Evolutionary conservation across 805 yeast genomes (phyloP), one percentile per base, ranked within the genome.

Genomic region (Monosporozyma aerobia): DNA sequence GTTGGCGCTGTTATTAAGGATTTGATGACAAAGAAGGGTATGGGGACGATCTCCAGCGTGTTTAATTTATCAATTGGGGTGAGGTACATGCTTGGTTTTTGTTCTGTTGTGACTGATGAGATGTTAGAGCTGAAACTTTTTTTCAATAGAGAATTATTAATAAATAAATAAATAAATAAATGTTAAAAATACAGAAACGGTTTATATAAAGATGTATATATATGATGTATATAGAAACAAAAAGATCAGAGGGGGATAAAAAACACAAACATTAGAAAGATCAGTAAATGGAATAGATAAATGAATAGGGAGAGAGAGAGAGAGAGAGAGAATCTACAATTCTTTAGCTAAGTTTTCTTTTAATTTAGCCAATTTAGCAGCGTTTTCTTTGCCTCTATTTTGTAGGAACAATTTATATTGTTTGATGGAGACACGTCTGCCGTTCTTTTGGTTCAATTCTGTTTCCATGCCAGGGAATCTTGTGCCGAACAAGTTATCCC

Each of bases 401-500:
- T 56, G 57, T 50, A 75, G 63, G 57, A 84, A 85, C 57, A 79
- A 77, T 60, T 75, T 78, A 68, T 85, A 85, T 69, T 79, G 83
- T 43, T 73, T 79, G 61, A 85, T 76, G 10, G 60, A 78, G 77
- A 62, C 80, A 75, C 69, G 87, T 90, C 58, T 81, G 71, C 87
- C 88, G 6, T 54, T 50, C 33, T 33, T 48, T 13, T 35, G 29
- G 13, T 48, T 32, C 22, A 52, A 46, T 44, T 50, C 54, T 29
- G 43, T 51, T 48, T 52, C 44, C 55, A 54, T 49, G 1, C 77
- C 78, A 65, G 80, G 74, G 71, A 84, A 90, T 63, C 83, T 82
- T 1, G 98, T 89, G 52, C 81, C 79, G 53, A 79, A 77, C 48
- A 83, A 57, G 50, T 72, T 71, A 69, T 94, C 99, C 99, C 99